phyloP scores from a whole-genome alignment of 2,329 filamentous ascomycete species.

The Aureobasidium uvarum region DNA sequence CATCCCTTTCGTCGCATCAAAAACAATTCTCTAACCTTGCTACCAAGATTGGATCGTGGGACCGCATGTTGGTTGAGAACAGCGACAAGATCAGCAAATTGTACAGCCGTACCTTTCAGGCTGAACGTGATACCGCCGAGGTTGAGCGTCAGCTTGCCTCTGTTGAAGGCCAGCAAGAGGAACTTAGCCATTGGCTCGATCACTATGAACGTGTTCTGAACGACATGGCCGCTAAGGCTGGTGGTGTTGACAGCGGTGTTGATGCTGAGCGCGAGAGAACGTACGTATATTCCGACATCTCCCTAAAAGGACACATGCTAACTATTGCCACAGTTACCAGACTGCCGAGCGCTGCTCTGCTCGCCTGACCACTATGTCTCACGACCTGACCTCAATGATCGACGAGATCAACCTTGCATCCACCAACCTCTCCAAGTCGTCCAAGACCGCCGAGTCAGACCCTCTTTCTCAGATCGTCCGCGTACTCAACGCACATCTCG shows the following conservation, averaged over 20 bases:
- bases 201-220: slow-evolving; percentile 91
- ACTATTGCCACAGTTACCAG: slow-evolving; percentile 62
- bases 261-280: slow-evolving; percentile 95
- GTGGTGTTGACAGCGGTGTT: slow-evolving; percentile 69
- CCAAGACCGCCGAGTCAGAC: slow-evolving; percentile 53
- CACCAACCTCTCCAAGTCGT: slow-evolving; percentile 82
- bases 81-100: slow-evolving; percentile 92
- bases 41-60: slow-evolving; percentile 83
- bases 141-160: slow-evolving; percentile 87
- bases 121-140: slow-evolving; percentile 86
- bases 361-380: slow-evolving; percentile 87
- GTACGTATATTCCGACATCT: slow-evolving; percentile 47
- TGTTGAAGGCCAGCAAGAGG: slow-evolving; percentile 90
- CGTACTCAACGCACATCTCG: slow-evolving; percentile 88
- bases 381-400: slow-evolving; percentile 92
- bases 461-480: slow-evolving; percentile 93
- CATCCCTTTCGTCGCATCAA: slow-evolving; percentile 91
- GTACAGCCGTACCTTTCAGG: slow-evolving; percentile 88
- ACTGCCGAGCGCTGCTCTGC: slow-evolving; percentile 90
- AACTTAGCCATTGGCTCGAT: slow-evolving; percentile 83
- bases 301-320: slow-evolving; percentile 28
- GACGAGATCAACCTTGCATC: slow-evolving; percentile 96
- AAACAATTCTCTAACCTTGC: slow-evolving; percentile 95
- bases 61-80: slow-evolving; percentile 88
- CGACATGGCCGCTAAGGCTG: slow-evolving; percentile 71